Percentiles rank a stretch among this genome's conserved stretches.
Evolutionary conservation across 345 rosid genomes (phyloP).

Genomic region (Lumnitzera racemosa): DNA sequence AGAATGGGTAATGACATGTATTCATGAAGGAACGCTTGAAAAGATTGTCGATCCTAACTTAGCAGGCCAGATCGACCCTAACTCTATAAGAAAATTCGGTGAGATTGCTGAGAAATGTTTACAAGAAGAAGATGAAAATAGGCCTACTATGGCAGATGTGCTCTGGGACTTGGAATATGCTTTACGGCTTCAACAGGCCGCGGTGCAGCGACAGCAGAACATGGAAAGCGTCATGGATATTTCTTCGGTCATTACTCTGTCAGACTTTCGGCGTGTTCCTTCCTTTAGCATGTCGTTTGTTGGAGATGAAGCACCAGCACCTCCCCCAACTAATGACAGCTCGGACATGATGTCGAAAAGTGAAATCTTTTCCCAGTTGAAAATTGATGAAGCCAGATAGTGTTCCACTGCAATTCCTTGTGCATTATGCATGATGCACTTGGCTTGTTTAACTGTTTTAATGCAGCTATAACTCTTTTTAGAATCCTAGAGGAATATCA

Average conservation of each 20-base stretch:
- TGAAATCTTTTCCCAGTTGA: slow-evolving; percentile 5
- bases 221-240: slow-evolving; percentile 17
- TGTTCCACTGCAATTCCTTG: no score
- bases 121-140: slow-evolving; percentile 35
- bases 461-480: no score
- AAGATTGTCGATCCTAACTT: slow-evolving; percentile 33
- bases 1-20: slow-evolving; percentile 33
- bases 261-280: slow-evolving; percentile 17
- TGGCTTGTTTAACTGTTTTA: no score
- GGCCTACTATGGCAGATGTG: slow-evolving; percentile 20
- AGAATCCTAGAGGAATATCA: no score
- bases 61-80: slow-evolving; percentile 24
- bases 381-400: slow-evolving; percentile 21
- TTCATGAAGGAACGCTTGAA: slow-evolving; percentile 27
- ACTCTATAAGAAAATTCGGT: slow-evolving; percentile 37
- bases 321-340: not conserved
- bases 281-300: slow-evolving; percentile 10
- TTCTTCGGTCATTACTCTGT: slow-evolving; percentile 13
- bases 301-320: slow-evolving; percentile 6
- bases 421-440: no score
- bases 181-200: slow-evolving; percentile 31
- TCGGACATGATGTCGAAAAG: not conserved
- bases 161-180: no score
- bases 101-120: slow-evolving; percentile 55
- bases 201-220: slow-evolving; percentile 12